phyloP scores from a whole-genome alignment of 495 filamentous ascomycete genomes.

The Thermochaetoides thermophila region DNA sequence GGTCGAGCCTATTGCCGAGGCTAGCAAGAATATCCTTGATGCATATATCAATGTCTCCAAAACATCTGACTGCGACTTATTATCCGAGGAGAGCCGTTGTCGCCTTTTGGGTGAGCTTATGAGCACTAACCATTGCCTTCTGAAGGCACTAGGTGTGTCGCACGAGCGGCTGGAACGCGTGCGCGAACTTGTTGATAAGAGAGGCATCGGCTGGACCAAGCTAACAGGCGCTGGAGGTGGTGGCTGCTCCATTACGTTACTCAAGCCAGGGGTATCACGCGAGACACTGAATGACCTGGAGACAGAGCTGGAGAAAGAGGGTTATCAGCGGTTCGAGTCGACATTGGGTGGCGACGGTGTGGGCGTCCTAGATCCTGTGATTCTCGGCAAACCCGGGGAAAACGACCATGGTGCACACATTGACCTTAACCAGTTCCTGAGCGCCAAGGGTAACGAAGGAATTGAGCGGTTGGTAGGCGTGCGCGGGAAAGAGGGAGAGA shows the following conservation, averaged over 20 bases:
- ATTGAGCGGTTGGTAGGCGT: conserved; percentile 64
- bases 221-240: conserved; percentile 91
- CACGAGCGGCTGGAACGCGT: conserved; percentile 88
- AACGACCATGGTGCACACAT: conserved; percentile 79
- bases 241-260: conserved; percentile 82
- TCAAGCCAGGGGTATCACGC: conserved; percentile 43
- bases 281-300: conserved; percentile 47
- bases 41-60: no score
- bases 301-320: conserved; percentile 51
- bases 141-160: conserved; percentile 79
- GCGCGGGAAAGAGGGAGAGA: conserved; percentile 43
- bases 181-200: conserved; percentile 75
- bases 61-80: no score
- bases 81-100: no score
- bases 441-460: conserved; percentile 62
- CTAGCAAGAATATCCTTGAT: no score
- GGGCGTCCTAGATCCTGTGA: conserved; percentile 81
- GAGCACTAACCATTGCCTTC: conserved; percentile 80
- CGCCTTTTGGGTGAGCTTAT: conserved; percentile 84
- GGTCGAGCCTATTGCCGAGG: no score
- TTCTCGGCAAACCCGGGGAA: conserved; percentile 50
- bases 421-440: conserved; percentile 80
- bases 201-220: conserved; percentile 92
- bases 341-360: conserved; percentile 85
- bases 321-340: conserved; percentile 71